phyloP scores from a whole-genome alignment of 768 basidiomycete species.

The Amanita fuliginea region DNA sequence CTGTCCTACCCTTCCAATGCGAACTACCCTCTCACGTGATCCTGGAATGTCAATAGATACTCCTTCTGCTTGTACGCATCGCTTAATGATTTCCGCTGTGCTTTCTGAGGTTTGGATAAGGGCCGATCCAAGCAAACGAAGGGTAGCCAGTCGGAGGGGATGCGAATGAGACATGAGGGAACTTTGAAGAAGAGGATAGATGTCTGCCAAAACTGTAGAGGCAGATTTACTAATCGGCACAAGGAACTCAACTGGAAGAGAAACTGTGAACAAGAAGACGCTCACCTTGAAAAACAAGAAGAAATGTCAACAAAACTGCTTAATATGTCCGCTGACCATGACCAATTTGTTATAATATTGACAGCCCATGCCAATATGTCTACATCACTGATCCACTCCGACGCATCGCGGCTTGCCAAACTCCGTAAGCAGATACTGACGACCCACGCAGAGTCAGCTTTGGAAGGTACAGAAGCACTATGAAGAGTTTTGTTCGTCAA shows the following conservation, averaged over 20 bases:
- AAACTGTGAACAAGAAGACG: not conserved
- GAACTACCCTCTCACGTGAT: constrained; percentile 73
- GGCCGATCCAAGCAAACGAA: constrained; percentile 51
- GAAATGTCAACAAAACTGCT: constrained; percentile 31
- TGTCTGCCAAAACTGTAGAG: not conserved
- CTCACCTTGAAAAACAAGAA: not conserved
- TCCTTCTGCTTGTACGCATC: constrained; percentile 73
- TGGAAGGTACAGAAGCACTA: not conserved
- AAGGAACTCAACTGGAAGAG: not conserved
- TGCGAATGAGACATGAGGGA: constrained; percentile 68
- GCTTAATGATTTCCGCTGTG: constrained; percentile 43
- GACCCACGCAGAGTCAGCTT: constrained; percentile 38
- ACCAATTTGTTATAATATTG: constrained; percentile 38
- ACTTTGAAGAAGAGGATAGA: constrained; percentile 37
- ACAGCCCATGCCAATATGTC: constrained; percentile 41
- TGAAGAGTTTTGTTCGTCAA: constrained; percentile 33
- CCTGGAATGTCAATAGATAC: constrained; percentile 69
- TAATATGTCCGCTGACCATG: constrained; percentile 45
- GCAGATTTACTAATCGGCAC: not conserved
- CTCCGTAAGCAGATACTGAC: constrained; percentile 49
- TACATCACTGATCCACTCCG: constrained; percentile 36
- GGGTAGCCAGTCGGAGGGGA: constrained; percentile 45
- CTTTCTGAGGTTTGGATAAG: constrained; percentile 32
- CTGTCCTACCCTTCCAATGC: constrained; percentile 62
- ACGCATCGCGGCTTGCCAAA: constrained; percentile 29